Conservation (phyloP, 2,329 filamentous ascomycete species). For the Colletotrichum sp. region DNA sequence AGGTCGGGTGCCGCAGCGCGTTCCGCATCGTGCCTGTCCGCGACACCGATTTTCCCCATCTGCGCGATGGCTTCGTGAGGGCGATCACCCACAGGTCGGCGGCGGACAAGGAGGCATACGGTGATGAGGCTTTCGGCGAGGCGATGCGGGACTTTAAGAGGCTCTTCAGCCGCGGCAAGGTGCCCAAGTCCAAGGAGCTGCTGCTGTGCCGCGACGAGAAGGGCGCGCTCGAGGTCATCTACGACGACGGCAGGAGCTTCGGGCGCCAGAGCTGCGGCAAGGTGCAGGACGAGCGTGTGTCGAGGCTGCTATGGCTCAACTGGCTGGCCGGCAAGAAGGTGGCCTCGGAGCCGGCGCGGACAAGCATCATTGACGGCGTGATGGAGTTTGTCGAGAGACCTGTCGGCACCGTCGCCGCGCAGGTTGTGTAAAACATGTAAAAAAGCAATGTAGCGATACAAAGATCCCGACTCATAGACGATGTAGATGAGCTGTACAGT, state of each 20-base stretch:
- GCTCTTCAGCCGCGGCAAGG: constrained; percentile 80
- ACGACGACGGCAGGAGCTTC: constrained; percentile 57
- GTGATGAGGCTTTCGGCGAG: constrained; percentile 77
- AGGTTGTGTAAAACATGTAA: constrained; percentile 61
- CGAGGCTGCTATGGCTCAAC: constrained; percentile 84
- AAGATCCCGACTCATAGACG: constrained; percentile 7
- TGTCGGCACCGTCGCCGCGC: constrained; percentile 83
- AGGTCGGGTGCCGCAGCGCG: constrained; percentile 73
- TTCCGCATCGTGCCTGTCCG: constrained; percentile 89
- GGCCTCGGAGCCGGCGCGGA: constrained; percentile 80
- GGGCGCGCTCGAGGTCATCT: constrained; percentile 73
- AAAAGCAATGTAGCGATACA: constrained; percentile 22
- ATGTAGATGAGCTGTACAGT: not conserved
- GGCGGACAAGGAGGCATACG: constrained; percentile 56
- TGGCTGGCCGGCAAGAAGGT: constrained; percentile 89
- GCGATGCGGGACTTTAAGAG: constrained; percentile 80
- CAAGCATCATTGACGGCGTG: constrained; percentile 85
- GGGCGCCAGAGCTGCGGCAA: constrained; percentile 67
- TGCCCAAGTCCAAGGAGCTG: constrained; percentile 81
- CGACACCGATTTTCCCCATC: constrained; percentile 91
- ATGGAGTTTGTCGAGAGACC: constrained; percentile 89
- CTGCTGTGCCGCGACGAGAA: constrained; percentile 70
- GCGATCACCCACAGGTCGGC: constrained; percentile 79
- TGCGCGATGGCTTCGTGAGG: constrained; percentile 90
- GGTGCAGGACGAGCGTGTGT: constrained; percentile 80